Conservation (phyloP, 371 early-diverging fungal genomes). For the Massospora cicadina region DNA sequence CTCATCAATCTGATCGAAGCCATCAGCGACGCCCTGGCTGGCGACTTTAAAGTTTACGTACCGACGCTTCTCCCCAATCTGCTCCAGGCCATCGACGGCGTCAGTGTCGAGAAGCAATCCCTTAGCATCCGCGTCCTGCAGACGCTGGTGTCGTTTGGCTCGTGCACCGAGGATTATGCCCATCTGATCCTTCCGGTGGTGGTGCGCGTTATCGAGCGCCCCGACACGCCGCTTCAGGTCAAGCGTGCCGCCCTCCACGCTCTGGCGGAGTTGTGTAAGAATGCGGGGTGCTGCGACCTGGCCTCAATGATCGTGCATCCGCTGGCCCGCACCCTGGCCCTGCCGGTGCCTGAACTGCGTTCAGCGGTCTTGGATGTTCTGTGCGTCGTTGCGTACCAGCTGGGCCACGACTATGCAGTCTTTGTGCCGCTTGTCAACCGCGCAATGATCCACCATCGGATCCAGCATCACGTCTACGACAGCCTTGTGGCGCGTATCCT, state of each 20-base stretch:
- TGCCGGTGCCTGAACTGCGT: constrained; percentile 33
- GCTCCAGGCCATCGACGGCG: constrained; percentile 61
- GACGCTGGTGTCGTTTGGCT: constrained; percentile 67
- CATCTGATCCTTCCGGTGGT: constrained; percentile 81
- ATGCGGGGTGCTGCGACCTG: constrained; percentile 75
- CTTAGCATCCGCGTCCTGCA: constrained; percentile 66
- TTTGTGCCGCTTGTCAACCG: constrained; percentile 61
- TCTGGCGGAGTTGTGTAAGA: constrained; percentile 57
- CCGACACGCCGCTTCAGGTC: constrained; percentile 40
- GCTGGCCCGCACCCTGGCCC: constrained; percentile 54
- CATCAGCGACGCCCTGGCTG: constrained; percentile 69
- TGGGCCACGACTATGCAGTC: constrained; percentile 71
- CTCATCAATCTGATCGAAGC: constrained; percentile 68
- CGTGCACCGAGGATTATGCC: constrained; percentile 84
- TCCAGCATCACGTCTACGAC: neutral
- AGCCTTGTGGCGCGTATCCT: constrained; percentile 5
- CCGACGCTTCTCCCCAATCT: constrained; percentile 41
- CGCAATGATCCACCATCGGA: neutral
- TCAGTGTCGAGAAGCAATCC: constrained; percentile 45
- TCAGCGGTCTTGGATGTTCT: constrained; percentile 62
- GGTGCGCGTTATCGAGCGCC: constrained; percentile 59
- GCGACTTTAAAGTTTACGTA: constrained; percentile 70
- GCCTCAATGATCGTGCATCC: constrained; percentile 84
- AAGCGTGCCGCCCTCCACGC: constrained; percentile 57
- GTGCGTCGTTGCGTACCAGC: constrained; percentile 65